A percentile compares a stretch with the other conserved stretches of the same genome.
These are phyloP conservation scores for Zygoascus biomembranicola DNA, from an alignment of 805 yeast genomes.

Conservation along the genomic window DNA sequence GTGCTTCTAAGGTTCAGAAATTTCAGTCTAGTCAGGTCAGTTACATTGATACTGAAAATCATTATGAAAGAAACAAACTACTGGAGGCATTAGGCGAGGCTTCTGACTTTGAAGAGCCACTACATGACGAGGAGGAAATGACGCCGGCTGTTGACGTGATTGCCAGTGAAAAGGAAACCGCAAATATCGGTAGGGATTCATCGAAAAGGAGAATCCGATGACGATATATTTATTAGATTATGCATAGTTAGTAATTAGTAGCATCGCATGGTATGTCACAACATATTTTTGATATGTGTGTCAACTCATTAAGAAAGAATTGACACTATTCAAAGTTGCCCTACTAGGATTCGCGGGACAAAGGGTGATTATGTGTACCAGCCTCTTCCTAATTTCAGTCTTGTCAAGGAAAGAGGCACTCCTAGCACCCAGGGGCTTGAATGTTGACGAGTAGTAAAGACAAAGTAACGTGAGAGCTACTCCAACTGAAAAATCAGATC, in stretches of 20 bases:
- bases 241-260: neutral
- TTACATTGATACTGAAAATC: slow-evolving; percentile 19
- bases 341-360: slow-evolving; percentile 67
- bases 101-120: slow-evolving; percentile 7
- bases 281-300: too few relatives aligned
- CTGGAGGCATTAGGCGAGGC: slow-evolving; percentile 17
- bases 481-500: slow-evolving; percentile 60
- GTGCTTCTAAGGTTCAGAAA: neutral
- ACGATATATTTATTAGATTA: slow-evolving; percentile 1
- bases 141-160: slow-evolving; percentile 15
- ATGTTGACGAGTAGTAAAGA: slow-evolving; percentile 35
- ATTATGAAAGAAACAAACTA: slow-evolving; percentile 11
- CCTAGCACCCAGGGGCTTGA: slow-evolving; percentile 25
- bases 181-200: neutral
- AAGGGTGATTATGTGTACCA: slow-evolving; percentile 40
- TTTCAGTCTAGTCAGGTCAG: slow-evolving; percentile 14
- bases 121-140: slow-evolving; percentile 9
- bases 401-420: slow-evolving; percentile 29
- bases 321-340: slow-evolving; percentile 65
- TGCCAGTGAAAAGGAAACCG: neutral
- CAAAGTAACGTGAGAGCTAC: slow-evolving; percentile 48
- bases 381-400: slow-evolving; percentile 45
- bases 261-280: neutral
- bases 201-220: neutral
- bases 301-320: slow-evolving; percentile 44